phyloP scores from a whole-genome alignment of 2,329 filamentous ascomycete species.

The Nemania sp. region DNA sequence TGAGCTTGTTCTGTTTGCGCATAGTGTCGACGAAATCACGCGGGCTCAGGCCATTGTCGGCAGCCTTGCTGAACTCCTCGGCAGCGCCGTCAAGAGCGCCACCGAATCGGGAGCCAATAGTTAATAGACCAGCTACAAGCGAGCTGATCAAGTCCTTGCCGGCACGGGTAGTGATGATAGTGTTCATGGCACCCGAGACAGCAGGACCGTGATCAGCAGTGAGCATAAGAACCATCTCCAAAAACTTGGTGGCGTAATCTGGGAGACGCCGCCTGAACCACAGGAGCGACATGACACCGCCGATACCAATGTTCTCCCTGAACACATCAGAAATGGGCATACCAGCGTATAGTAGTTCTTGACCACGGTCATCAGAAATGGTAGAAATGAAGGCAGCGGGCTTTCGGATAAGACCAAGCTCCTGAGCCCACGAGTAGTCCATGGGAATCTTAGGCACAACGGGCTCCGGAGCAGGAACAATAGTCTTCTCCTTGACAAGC shows the following conservation, averaged over 20 bases:
- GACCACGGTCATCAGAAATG: slow-evolving; percentile 99
- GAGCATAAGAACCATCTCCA: slow-evolving; percentile 99
- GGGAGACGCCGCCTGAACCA: slow-evolving; percentile 99
- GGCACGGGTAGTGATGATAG: slow-evolving; percentile 98
- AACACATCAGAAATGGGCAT: slow-evolving; percentile 99
- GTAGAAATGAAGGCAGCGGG: slow-evolving; percentile 99
- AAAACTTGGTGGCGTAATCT: slow-evolving; percentile 96
- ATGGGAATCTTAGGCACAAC: slow-evolving; percentile 98
- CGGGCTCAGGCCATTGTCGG: slow-evolving; percentile 96
- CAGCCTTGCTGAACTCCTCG: slow-evolving; percentile 98
- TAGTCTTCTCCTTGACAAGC: slow-evolving; percentile 84
- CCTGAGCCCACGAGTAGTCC: slow-evolving; percentile 99
- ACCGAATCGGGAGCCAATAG: slow-evolving; percentile 97
- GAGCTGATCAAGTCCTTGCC: slow-evolving; percentile 98
- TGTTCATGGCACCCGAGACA: slow-evolving; percentile 99
- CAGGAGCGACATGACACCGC: slow-evolving; percentile 99
- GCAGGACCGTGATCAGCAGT: slow-evolving; percentile 99
- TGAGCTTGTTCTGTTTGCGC: slow-evolving; percentile 99
- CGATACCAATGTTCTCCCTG: slow-evolving; percentile 98
- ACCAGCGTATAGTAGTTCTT: slow-evolving; percentile 97
- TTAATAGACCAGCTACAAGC: slow-evolving; percentile 94
- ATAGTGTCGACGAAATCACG: slow-evolving; percentile 99
- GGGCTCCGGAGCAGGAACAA: slow-evolving; percentile 88
- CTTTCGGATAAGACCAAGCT: slow-evolving; percentile 99
- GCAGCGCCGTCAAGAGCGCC: slow-evolving; percentile 93